Conservation (phyloP, 495 filamentous ascomycete genomes). For the Tuber melanosporum region DNA sequence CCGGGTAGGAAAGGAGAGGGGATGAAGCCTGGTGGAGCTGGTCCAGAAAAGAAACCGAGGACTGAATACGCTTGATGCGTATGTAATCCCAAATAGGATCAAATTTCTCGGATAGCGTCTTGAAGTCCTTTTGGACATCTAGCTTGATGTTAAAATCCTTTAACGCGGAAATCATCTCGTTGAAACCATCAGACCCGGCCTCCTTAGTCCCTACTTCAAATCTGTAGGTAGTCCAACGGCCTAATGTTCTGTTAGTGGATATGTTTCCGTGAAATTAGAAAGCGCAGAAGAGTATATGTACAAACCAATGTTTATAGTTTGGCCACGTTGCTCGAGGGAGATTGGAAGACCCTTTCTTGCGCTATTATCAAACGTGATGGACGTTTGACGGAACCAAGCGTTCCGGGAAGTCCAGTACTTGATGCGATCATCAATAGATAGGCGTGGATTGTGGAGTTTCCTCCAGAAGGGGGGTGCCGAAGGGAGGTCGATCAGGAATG, state of each 20-base stretch:
- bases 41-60: constrained; percentile 32
- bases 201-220: constrained; percentile 47
- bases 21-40: constrained; percentile 42
- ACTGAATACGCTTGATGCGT: constrained; percentile 39
- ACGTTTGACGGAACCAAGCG: constrained; percentile 69
- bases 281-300: constrained; percentile 12
- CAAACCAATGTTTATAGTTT: constrained; percentile 70
- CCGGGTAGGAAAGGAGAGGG: constrained; percentile 57
- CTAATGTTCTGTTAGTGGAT: constrained; percentile 35
- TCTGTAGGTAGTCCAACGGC: constrained; percentile 63
- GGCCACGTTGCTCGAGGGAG: constrained; percentile 51
- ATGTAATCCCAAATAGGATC: constrained; percentile 55
- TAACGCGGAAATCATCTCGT: constrained; percentile 51
- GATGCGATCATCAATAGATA: constrained; percentile 42
- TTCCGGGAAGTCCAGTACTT: constrained; percentile 60
- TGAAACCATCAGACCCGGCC: constrained; percentile 41
- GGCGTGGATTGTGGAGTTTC: constrained; percentile 46
- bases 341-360: constrained; percentile 46
- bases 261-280: constrained; percentile 37
- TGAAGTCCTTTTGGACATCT: constrained; percentile 7
- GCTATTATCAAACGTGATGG: constrained; percentile 53
- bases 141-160: constrained; percentile 64
- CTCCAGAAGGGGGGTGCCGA: constrained; percentile 61
- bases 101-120: constrained; percentile 35
- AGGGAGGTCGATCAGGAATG: constrained; percentile 55